A percentile compares a stretch with the other conserved stretches of the same genome.
These are phyloP conservation scores for Fusarium solani-melongenae DNA, from an alignment of 2,329 filamentous ascomycete genomes.

Conservation along the genomic window DNA sequence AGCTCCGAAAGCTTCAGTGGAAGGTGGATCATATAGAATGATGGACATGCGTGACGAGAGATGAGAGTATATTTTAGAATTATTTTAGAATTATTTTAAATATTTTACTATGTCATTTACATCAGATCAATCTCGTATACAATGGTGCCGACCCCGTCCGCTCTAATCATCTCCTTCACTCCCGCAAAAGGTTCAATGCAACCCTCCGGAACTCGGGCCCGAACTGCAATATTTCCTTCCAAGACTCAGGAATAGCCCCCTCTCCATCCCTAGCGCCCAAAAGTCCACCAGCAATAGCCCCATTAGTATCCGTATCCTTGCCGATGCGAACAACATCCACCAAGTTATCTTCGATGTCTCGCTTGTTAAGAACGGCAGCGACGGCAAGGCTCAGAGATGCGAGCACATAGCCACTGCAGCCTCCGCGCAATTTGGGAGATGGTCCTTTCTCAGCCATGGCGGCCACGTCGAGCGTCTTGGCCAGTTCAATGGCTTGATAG, in stretches of 20 bases:
- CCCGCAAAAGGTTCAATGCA: slow-evolving; percentile 13
- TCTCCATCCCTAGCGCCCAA: slow-evolving; percentile 58
- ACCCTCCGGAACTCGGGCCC: slow-evolving; percentile 47
- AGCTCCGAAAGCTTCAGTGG: neutral
- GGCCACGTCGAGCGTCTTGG: slow-evolving; percentile 37
- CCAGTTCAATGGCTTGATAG: slow-evolving; percentile 43
- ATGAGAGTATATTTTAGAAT: neutral
- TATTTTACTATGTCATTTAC: neutral
- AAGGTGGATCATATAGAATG: neutral
- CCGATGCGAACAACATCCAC: slow-evolving; percentile 59
- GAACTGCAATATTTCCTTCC: slow-evolving; percentile 55
- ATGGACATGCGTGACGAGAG: neutral
- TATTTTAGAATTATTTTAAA: too few species aligned
- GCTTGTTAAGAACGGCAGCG: slow-evolving; percentile 54
- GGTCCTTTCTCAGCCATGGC: slow-evolving; percentile 49
- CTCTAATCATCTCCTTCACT: neutral
- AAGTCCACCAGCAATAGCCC: slow-evolving; percentile 57
- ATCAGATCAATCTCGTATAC: neutral
- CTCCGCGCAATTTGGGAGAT: slow-evolving; percentile 38
- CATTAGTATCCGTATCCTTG: slow-evolving; percentile 59
- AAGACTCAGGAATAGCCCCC: slow-evolving; percentile 53
- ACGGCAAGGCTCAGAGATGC: slow-evolving; percentile 55
- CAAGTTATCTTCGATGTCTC: slow-evolving; percentile 55
- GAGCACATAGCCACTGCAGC: slow-evolving; percentile 55
- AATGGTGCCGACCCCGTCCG: neutral